Conservation (phyloP, 371 early-diverging fungal genomes). For the Haplosporangium sp. region DNA sequence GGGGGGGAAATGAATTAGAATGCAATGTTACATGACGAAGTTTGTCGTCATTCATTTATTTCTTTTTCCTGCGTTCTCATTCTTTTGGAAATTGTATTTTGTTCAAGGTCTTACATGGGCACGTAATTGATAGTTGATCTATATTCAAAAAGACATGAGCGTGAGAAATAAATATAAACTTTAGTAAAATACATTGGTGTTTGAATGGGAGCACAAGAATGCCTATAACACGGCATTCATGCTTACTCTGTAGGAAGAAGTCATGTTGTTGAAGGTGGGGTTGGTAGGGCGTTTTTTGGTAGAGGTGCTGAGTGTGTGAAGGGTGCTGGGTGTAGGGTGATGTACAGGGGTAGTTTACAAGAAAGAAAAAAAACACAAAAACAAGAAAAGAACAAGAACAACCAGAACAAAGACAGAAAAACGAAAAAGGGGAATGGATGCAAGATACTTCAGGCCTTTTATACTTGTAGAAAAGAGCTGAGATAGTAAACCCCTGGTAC, state of each 20-base stretch:
- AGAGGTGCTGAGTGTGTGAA: constrained; percentile 7
- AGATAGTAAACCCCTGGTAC: not conserved
- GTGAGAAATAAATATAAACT: constrained; percentile 1
- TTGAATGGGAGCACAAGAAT: not conserved
- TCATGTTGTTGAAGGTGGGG: constrained; percentile 21
- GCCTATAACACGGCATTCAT: not conserved
- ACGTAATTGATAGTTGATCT: constrained; percentile 80
- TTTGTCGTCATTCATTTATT: not conserved
- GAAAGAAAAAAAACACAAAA: constrained; percentile 3
- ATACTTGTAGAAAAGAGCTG: constrained; percentile 4
- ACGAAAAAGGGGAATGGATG: constrained; percentile 15
- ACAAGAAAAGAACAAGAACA: constrained; percentile 24
- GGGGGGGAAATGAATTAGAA: not conserved
- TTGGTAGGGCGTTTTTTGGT: not conserved
- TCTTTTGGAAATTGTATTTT: not conserved
- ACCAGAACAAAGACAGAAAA: constrained; percentile 21
- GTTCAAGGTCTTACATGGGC: constrained; percentile 63
- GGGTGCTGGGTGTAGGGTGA: not conserved
- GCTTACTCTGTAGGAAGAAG: constrained; percentile 56
- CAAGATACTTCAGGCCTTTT: constrained; percentile 20
- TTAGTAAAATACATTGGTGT: not conserved
- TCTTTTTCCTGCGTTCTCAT: not conserved
- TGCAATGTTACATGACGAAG: not conserved
- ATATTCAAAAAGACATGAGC: not conserved
- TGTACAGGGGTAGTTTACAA: constrained; percentile 24